phyloP scores from a whole-genome alignment of 495 filamentous ascomycete species.

The Trichocladium uniseriatum region DNA sequence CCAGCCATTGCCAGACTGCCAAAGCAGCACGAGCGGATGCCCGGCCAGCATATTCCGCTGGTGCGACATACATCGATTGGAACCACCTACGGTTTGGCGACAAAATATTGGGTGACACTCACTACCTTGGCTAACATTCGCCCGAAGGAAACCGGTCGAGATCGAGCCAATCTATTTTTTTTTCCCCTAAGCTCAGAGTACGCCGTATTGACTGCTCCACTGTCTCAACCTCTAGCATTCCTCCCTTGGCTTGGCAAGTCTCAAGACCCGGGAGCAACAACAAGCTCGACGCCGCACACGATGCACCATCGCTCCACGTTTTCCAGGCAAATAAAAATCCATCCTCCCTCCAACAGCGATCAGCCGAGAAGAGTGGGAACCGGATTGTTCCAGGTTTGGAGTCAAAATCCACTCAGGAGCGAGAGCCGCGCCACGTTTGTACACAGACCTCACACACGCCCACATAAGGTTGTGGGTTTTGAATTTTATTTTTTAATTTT shows the following conservation, averaged over 20 bases:
- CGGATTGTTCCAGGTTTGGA: background rate
- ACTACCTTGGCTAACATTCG: no score
- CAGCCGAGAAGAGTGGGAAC: background rate
- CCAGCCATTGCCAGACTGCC: constrained; percentile 2
- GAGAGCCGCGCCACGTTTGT: background rate
- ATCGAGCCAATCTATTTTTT: no score
- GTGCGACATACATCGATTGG: background rate
- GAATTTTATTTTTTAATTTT: background rate
- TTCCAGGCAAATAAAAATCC: background rate
- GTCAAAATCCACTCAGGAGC: constrained; percentile 4
- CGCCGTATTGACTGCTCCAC: no score
- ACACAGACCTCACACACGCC: no score
- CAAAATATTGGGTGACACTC: background rate
- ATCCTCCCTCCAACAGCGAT: constrained; percentile 1
- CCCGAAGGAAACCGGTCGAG: no score
- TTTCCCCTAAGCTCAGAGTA: no score
- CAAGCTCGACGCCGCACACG: background rate
- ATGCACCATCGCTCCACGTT: constrained; percentile 1
- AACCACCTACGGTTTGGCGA: constrained; percentile 5
- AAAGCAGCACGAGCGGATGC: constrained; percentile 2
- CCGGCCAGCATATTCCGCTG: background rate
- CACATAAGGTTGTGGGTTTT: no score
- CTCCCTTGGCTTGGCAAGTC: no score
- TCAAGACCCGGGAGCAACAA: no score
- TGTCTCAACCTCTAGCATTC: no score